Percentiles rank a stretch among this genome's conserved stretches.
Conservation (phyloP, 768 basidiomycete species). For the Exsudoporus frostii region DNA sequence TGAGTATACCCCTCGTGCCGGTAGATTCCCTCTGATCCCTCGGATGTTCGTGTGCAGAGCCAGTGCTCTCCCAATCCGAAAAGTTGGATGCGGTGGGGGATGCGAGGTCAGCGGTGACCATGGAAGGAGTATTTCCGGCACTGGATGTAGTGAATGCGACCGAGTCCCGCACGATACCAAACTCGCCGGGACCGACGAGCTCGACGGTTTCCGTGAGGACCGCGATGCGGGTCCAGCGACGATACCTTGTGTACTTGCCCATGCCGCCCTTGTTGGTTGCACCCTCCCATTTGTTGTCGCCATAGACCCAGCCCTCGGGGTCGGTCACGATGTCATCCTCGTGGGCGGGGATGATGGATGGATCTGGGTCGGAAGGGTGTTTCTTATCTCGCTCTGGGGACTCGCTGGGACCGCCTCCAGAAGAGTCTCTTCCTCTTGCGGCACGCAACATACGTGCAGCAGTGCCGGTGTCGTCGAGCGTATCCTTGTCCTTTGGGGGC, state of each 20-base stretch:
- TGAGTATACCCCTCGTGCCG: constrained; percentile 19
- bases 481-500: constrained; percentile 44
- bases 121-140: constrained; percentile 17
- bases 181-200: constrained; percentile 39
- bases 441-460: constrained; percentile 51
- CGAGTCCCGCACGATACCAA: constrained; percentile 30
- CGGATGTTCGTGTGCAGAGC: constrained; percentile 21
- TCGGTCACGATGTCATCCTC: constrained; percentile 68
- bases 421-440: constrained; percentile 43
- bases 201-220: constrained; percentile 71
- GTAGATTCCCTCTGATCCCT: constrained; percentile 19
- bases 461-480: constrained; percentile 42
- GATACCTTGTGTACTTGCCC: constrained; percentile 87
- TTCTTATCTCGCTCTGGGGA: constrained; percentile 24
- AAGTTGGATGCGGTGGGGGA: constrained; percentile 30
- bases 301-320: constrained; percentile 88
- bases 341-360: constrained; percentile 30
- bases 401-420: constrained; percentile 13
- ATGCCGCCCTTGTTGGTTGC: constrained; percentile 73
- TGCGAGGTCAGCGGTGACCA: constrained; percentile 20
- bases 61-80: constrained; percentile 30
- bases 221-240: constrained; percentile 86
- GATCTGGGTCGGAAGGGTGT: constrained; percentile 24
- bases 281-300: constrained; percentile 93
- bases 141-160: constrained; percentile 17